Conservation (phyloP, 1,139 yeast genomes). For the Yamadazyma atlantica region DNA sequence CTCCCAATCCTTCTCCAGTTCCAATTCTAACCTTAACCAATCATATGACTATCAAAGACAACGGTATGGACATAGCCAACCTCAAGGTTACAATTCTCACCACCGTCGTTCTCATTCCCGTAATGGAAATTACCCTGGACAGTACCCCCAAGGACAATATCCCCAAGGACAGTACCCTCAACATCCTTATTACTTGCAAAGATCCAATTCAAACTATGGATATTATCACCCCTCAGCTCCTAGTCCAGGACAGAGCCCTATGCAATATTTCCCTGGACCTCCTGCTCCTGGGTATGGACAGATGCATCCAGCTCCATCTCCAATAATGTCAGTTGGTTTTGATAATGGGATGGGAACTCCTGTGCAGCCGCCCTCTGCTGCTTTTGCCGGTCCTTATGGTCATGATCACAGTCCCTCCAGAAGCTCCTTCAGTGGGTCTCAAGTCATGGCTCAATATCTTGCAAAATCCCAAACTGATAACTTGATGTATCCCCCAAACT, state of each 20-base stretch:
- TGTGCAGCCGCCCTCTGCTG: conserved; percentile 12
- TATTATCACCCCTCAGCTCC: conserved; percentile 8
- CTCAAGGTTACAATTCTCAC: conserved; percentile 2
- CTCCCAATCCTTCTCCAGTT: conserved; percentile 7
- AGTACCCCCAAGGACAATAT: conserved; percentile 5
- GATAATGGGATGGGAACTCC: conserved; percentile 4
- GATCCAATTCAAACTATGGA: conserved; percentile 11
- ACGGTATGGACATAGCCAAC: conserved; percentile 7
- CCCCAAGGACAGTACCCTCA: conserved; percentile 3
- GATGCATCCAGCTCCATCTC: neutral
- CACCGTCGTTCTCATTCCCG: neutral
- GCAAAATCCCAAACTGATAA: conserved; percentile 69
- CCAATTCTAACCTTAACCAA: conserved; percentile 5
- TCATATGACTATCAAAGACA: conserved; percentile 2
- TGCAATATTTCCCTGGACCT: conserved; percentile 6
- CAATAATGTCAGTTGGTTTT: conserved; percentile 7
- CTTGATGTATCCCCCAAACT: conserved; percentile 55
- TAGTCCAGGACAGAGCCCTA: conserved; percentile 4
- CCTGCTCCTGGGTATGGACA: neutral
- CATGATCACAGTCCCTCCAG: conserved; percentile 10
- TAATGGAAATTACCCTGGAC: neutral
- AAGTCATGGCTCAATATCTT: conserved; percentile 75
- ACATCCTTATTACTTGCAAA: conserved; percentile 8
- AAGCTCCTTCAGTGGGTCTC: conserved; percentile 57
- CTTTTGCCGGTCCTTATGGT: conserved; percentile 6